Evolutionary conservation across 1,139 yeast species (phyloP), one percentile per base, ranked within the genome.

Genomic region (Maudiozyma humilis): DNA sequence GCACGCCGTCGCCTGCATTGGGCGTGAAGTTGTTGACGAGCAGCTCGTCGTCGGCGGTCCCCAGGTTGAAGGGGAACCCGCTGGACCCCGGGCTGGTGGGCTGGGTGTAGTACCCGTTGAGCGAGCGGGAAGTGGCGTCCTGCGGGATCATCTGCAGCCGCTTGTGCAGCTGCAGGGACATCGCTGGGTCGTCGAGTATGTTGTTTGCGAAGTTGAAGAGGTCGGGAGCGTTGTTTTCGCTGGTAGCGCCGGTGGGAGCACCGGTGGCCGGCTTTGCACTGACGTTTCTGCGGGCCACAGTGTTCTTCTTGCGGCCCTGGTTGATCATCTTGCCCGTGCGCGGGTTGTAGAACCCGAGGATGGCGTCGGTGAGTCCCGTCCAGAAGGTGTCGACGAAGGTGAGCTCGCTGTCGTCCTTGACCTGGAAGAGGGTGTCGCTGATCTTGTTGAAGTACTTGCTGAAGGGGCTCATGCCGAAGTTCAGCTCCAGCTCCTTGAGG

Each of bases 381-480:
- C 66, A 62, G 13, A 55, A 48, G 6, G 53, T 54, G 38, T 63
- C 65, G 38, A 48, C 48, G 35, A 19, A 4, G 1, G 46, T 42
- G 20, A 62, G 43, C 33, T 58, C 64, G 2, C 50, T 35, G 32
- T 60, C 60, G 13, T 56, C 56, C 42, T 53, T 60, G 23, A 62
- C 55, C 45, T 57, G 59, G 54, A 62, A 58, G 19, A 57, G 39
- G n/a, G 53, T 55, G 18, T 54, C 55, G 31, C 56, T 57, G 33
- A 63, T 45, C 36, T 54, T 56, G 18, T 51, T 54, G 42, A 63
- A 62, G 47, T 56, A 63, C 41, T 54, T 57, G 16, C 56, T 49
- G 45, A 60, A 62, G 4, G 63, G 60, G 19, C 60, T 55, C 2
- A 49, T 55, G 15, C 59, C 64, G 43, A 52, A 60, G 40, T 60